These are phyloP conservation scores for Umbilicaria muhlenbergii DNA, from an alignment of 495 filamentous ascomycete genomes.

Conservation along the genomic window DNA sequence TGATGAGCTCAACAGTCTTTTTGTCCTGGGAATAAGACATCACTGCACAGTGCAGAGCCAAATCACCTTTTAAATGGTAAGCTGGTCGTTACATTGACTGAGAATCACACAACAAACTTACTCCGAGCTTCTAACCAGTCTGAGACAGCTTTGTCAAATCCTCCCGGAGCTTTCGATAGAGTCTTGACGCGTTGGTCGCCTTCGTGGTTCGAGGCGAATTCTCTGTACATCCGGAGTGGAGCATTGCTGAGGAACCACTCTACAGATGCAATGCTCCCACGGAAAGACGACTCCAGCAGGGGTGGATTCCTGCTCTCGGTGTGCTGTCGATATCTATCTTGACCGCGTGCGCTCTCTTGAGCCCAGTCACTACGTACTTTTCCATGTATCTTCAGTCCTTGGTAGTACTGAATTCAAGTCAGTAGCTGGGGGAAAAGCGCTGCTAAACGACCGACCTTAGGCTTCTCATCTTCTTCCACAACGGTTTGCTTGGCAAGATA, in stretches of 20 bases:
- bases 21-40: slow-evolving; percentile 22
- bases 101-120: slow-evolving; percentile 12
- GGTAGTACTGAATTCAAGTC: slow-evolving; percentile 33
- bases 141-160: slow-evolving; percentile 40
- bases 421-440: too few species aligned
- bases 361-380: slow-evolving; percentile 55
- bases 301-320: slow-evolving; percentile 25
- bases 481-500: slow-evolving; percentile 43
- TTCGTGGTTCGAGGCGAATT: slow-evolving; percentile 42
- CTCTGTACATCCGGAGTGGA: slow-evolving; percentile 41
- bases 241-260: slow-evolving; percentile 59
- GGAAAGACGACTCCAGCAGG: slow-evolving; percentile 38
- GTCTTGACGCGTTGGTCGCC: slow-evolving; percentile 39
- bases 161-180: slow-evolving; percentile 33
- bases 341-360: slow-evolving; percentile 15
- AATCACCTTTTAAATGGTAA: slow-evolving; percentile 28
- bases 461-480: slow-evolving; percentile 36
- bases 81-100: background rate
- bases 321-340: slow-evolving; percentile 1
- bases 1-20: slow-evolving; percentile 34
- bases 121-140: slow-evolving; percentile 43
- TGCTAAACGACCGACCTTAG: slow-evolving; percentile 13
- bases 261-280: slow-evolving; percentile 40
- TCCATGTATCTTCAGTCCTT: slow-evolving; percentile 54
- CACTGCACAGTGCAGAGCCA: slow-evolving; percentile 52